Base-by-base conservation (phyloP, 106 monocot species). In the Phalaenopsis aphrodite region DNA sequence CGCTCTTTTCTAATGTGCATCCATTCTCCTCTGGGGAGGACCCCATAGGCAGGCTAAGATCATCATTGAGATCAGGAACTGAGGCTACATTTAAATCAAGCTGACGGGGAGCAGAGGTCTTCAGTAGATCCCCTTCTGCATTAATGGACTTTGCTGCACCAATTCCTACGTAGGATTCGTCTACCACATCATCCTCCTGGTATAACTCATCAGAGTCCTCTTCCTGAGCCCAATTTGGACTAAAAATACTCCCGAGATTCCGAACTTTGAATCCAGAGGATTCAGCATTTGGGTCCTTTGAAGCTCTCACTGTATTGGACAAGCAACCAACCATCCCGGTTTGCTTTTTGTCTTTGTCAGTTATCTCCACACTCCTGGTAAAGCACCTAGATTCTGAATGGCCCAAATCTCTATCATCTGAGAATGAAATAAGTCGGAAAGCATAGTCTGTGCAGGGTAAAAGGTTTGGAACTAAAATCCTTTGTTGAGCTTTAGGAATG, bases 11-110 rank as follows among this genome's bases (percentile, higher is more conserved):
- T 45, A 45, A 75, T 15, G 71, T 75, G 81, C 81, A 90, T 14
- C 83, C 79, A 78, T 85, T 81, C 37, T 82, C 86, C 58, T 84
- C 83, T 39, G 71, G 71, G 3, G 80, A 80, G 16, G 83, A 86
- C 41, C 55, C 9, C 10, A 85, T 78, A 2, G 52, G 52, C 15
- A 1, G 52, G 12, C 12, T 52, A 46, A 86, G 42, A 42, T 94
- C 94, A 14, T 83, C 87, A 83, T 96, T 96, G 11, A 96, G 92
- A 77, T 94, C 94, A 69, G 94, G 96, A 61, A 92, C 92, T 24
- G 91, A 87, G 17, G 43, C 64, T 4, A 87, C 69, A 73, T 92
- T 94, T 65, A 97, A 85, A 78, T 94, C 90, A 77, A 97, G 90
- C 30, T 79, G 82, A 49, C 83, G 86, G 5, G 84, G 78, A 77